Conservation (phyloP, 352 stramenopile species). For the Globisporangium alternatum region DNA sequence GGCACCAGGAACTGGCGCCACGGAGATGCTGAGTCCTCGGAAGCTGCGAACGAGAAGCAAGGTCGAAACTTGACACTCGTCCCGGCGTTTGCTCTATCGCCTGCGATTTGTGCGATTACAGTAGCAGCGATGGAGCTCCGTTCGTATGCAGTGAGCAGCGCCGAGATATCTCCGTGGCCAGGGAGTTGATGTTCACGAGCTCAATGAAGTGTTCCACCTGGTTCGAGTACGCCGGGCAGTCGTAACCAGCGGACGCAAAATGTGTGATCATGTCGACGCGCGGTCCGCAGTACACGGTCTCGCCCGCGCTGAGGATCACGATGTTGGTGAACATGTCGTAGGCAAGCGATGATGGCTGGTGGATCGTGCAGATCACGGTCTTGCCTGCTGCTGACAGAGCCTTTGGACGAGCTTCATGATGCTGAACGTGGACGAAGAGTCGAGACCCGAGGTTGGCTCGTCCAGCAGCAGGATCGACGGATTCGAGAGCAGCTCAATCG, state of each 20-base stretch:
- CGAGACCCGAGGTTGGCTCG: constrained; percentile 91
- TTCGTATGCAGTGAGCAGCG: constrained; percentile 8
- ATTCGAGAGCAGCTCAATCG: constrained; percentile 91
- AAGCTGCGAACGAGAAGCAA: constrained; percentile 19
- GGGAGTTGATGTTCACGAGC: constrained; percentile 61
- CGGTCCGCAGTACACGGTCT: constrained; percentile 43
- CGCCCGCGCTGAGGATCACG: constrained; percentile 30
- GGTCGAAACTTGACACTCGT: background rate
- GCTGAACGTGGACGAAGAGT: constrained; percentile 84
- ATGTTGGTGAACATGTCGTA: constrained; percentile 74
- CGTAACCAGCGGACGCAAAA: constrained; percentile 48
- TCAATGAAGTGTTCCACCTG: constrained; percentile 63
- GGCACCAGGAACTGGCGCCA: constrained; percentile 54
- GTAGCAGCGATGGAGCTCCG: constrained; percentile 1
- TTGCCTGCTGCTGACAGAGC: constrained; percentile 42
- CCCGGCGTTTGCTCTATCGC: constrained; percentile 11
- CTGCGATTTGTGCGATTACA: constrained; percentile 31
- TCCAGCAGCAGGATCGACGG: constrained; percentile 95
- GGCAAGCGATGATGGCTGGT: constrained; percentile 79
- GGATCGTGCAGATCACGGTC: constrained; percentile 81
- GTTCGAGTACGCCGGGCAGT: constrained; percentile 66
- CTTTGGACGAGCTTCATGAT: constrained; percentile 81
- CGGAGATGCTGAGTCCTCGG: constrained; percentile 34
- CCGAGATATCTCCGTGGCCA: background rate
- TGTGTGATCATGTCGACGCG: constrained; percentile 43